Conservation (phyloP, 768 basidiomycete species). For the Tricholoma sp. region DNA sequence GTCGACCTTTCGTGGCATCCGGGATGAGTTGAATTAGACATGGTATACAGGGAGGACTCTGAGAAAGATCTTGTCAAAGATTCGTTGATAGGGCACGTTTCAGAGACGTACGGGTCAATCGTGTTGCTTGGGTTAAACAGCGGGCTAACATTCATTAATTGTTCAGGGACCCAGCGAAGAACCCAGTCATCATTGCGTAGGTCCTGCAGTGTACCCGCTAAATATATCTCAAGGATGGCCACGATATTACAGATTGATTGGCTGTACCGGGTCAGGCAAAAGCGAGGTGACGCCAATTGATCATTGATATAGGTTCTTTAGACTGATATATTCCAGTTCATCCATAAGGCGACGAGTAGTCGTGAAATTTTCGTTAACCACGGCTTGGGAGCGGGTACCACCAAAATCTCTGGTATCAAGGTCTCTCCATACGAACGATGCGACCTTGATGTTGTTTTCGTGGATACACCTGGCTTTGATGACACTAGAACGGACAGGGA, state of each 20-base stretch:
- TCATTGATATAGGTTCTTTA: neutral
- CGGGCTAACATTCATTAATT: neutral
- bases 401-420: conserved; percentile 18
- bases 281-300: conserved; percentile 11
- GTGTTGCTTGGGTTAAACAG: neutral
- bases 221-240: neutral
- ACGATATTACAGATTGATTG: conserved; percentile 14
- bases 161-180: neutral
- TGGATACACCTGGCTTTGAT: conserved; percentile 20
- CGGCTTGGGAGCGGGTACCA: conserved; percentile 30
- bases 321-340: conserved; percentile 22
- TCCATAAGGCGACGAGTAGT: conserved; percentile 29
- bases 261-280: conserved; percentile 17
- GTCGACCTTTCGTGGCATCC: neutral
- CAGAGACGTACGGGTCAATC: neutral
- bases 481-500: conserved; percentile 12
- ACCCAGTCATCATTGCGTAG: neutral
- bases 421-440: conserved; percentile 8
- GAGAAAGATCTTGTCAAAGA: neutral
- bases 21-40: neutral
- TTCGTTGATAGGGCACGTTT: neutral
- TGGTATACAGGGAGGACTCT: neutral
- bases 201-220: neutral
- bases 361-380: conserved; percentile 23
- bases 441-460: conserved; percentile 6